Conservation (phyloP, 805 yeast genomes). For the Vanderwaltozyma tropicalis region DNA sequence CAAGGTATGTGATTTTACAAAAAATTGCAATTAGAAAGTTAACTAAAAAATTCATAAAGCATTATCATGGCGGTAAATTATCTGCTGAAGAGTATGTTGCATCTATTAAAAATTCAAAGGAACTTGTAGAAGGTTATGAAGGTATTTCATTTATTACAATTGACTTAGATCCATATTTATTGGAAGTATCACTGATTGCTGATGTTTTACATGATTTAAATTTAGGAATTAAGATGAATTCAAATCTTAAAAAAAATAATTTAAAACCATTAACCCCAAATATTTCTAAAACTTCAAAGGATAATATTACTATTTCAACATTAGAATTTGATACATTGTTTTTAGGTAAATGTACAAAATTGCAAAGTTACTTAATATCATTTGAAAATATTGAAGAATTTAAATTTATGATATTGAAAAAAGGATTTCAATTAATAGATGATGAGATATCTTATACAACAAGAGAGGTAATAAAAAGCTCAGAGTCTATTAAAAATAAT, state of each 20-base stretch:
- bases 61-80: slow-evolving; percentile 13
- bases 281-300: not conserved
- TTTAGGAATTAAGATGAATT: not conserved
- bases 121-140: slow-evolving; percentile 27
- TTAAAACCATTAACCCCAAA: not conserved
- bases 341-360: slow-evolving; percentile 27
- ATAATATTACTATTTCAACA: slow-evolving; percentile 5
- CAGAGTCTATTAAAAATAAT: slow-evolving; percentile 3
- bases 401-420: slow-evolving; percentile 30
- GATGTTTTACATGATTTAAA: slow-evolving; percentile 28
- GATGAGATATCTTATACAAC: slow-evolving; percentile 21
- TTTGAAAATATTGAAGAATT: slow-evolving; percentile 35
- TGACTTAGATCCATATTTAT: slow-evolving; percentile 39
- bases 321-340: slow-evolving; percentile 31
- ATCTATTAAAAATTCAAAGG: slow-evolving; percentile 8
- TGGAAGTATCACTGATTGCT: slow-evolving; percentile 36
- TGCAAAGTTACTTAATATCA: slow-evolving; percentile 33
- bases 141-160: slow-evolving; percentile 38
- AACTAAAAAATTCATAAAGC: slow-evolving; percentile 38
- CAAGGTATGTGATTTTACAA: slow-evolving; percentile 48
- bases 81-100: slow-evolving; percentile 10
- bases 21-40: slow-evolving; percentile 52
- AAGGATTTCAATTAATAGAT: slow-evolving; percentile 21
- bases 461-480: slow-evolving; percentile 13
- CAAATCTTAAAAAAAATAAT: not conserved